Conservation (phyloP, 2,329 filamentous ascomycete species). For the Thielaviopsis ethacetica region DNA sequence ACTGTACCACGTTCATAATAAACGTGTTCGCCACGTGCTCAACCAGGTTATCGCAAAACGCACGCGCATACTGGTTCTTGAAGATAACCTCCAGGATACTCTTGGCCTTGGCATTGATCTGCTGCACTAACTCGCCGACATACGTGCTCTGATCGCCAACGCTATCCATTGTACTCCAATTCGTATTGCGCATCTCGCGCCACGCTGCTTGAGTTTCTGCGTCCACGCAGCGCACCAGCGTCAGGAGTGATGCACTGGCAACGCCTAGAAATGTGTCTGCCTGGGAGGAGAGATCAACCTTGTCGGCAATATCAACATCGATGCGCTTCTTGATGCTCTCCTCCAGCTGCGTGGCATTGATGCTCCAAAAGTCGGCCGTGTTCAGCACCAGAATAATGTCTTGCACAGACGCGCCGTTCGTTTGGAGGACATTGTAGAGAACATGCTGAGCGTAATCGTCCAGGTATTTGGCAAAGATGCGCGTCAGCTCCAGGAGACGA, state of each 20-base stretch:
- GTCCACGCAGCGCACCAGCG: conserved; percentile 72
- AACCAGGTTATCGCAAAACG: conserved; percentile 91
- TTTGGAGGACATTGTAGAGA: conserved; percentile 52
- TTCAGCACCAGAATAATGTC: conserved; percentile 80
- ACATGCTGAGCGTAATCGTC: conserved; percentile 94
- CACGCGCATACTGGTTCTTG: conserved; percentile 86
- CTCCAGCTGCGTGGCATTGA: conserved; percentile 81
- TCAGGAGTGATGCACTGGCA: conserved; percentile 70
- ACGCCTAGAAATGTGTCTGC: conserved; percentile 93
- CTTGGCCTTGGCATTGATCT: conserved; percentile 52
- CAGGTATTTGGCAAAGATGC: conserved; percentile 77
- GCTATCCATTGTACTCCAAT: conserved; percentile 85
- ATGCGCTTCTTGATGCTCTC: conserved; percentile 88
- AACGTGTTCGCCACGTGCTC: conserved; percentile 70
- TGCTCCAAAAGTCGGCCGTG: conserved; percentile 94
- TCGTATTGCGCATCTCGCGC: conserved; percentile 94
- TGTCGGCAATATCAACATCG: conserved; percentile 56
- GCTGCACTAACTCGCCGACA: conserved; percentile 62
- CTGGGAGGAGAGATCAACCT: conserved; percentile 80
- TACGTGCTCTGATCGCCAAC: conserved; percentile 91
- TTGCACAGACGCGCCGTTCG: conserved; percentile 44
- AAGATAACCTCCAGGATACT: conserved; percentile 64
- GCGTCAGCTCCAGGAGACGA: conserved; percentile 68
- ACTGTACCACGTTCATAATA: conserved; percentile 70
- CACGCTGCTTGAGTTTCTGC: conserved; percentile 69